Evolutionary conservation across 2,329 filamentous ascomycete genomes (phyloP).

Genomic region (Zymoseptoria tritici): DNA sequence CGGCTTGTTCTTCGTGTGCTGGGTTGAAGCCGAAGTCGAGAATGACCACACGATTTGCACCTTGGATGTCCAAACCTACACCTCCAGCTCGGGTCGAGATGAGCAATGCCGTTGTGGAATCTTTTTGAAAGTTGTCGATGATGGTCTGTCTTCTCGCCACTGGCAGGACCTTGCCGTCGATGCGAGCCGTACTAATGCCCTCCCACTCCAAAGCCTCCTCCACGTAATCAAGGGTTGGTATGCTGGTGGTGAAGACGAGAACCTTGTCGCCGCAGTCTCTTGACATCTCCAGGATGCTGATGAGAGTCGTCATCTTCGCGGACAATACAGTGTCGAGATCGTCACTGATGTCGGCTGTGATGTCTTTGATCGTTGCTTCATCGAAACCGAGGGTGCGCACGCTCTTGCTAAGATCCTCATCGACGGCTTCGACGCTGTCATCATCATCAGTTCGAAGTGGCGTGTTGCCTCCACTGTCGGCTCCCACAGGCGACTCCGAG

Average conservation of each 20-base stretch:
- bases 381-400: slow-evolving; percentile 30
- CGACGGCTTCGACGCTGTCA: slow-evolving; percentile 11
- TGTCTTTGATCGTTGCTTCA: slow-evolving; percentile 29
- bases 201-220: slow-evolving; percentile 47
- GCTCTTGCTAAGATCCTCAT: slow-evolving; percentile 21
- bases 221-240: slow-evolving; percentile 63
- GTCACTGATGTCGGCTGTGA: slow-evolving; percentile 29
- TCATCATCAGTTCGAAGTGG: slow-evolving; percentile 9
- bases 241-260: slow-evolving; percentile 70
- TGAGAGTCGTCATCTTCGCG: slow-evolving; percentile 60
- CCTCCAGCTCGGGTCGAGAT: slow-evolving; percentile 81
- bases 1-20: slow-evolving; percentile 73
- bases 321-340: slow-evolving; percentile 49
- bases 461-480: slow-evolving; percentile 10
- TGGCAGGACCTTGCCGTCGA: slow-evolving; percentile 61
- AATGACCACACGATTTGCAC: slow-evolving; percentile 78
- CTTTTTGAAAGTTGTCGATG: slow-evolving; percentile 62
- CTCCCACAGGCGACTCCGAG: slow-evolving; percentile 3
- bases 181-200: slow-evolving; percentile 43
- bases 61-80: slow-evolving; percentile 72
- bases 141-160: slow-evolving; percentile 49
- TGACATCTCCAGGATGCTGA: slow-evolving; percentile 61
- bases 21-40: slow-evolving; percentile 81
- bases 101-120: slow-evolving; percentile 54
- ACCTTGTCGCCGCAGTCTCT: slow-evolving; percentile 60